Base-by-base conservation (phyloP, 768 basidiomycete genomes). In the Hortiboletus campestris region DNA sequence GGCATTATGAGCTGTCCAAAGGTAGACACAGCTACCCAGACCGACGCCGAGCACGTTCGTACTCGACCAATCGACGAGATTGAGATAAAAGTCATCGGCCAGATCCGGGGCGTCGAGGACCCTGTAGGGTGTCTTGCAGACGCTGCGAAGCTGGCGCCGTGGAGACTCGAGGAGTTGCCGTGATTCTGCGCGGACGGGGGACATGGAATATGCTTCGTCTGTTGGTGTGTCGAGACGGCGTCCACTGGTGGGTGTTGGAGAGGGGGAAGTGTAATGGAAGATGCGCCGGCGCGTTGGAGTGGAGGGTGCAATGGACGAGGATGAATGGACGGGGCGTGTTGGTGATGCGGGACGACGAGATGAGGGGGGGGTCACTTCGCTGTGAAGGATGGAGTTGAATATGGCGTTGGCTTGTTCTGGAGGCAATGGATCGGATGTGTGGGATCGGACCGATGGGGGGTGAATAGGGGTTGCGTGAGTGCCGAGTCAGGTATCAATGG, bases 21-120 rank as follows among this genome's bases (percentile, higher is more conserved):
- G 84, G 68, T 99, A 99, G 13, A 99, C 96, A 58, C 92, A 94
- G 0, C 86, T 78, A 3, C 88, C 91, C 8, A 99, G 80, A 3
- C 95, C 96, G 9, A 98, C 97, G 4, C 91, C 95, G 0, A 98
- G 84, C 0, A 98, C 86, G 67, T 98, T 98, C 6, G 91, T 95
- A 50, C 86, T 89, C 3, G 90, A 92, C 97, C 97, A 98, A 59
- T 98, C 95, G 22, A 98, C 94, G 12, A 98, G 80, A 67, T 98
- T 98, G 59, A 99, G 87, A 67, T 99, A 98, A 72, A 98, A 99
- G 71, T 99, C 96, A 68, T 98, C 96, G 29, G 94, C 93, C 13
- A 99, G 84, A 52, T 98, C 95, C 0, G 96, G 97, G 9, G 96
- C 96, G 68, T 99, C 96, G 34, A 98, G 82, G 1, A 98, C 96